A percentile compares a stretch with the other conserved stretches of the same genome.
Evolutionary conservation across 768 basidiomycete species (phyloP).

Genomic region (Leccinum aurantiacum): DNA sequence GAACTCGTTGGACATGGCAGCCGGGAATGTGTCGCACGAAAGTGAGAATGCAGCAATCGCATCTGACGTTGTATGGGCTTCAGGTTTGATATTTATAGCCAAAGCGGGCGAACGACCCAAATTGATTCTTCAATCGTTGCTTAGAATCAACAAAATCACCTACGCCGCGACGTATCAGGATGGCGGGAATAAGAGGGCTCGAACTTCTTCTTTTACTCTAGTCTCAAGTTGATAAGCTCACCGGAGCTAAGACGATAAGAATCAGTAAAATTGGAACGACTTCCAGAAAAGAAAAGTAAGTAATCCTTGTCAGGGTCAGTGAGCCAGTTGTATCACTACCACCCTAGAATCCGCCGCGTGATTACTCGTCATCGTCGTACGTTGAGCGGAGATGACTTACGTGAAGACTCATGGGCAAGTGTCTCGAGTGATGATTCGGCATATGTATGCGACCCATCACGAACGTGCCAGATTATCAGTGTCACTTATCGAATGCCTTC

Average conservation of each 20-base stretch:
- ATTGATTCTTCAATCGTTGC: neutral
- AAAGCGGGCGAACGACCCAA: neutral
- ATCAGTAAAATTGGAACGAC: neutral
- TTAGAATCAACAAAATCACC: neutral
- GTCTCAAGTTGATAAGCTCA: neutral
- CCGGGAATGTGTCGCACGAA: neutral
- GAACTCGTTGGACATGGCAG: neutral
- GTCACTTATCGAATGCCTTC: too few relatives aligned
- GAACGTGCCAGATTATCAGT: too few relatives aligned
- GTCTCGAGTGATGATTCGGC: too few relatives aligned
- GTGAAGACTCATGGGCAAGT: too few relatives aligned
- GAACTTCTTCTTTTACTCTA: neutral
- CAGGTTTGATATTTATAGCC: neutral
- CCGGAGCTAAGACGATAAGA: neutral
- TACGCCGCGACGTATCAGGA: neutral
- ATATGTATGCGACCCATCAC: too few relatives aligned
- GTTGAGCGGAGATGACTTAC: neutral
- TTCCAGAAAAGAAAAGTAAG: neutral
- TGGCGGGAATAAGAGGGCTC: neutral
- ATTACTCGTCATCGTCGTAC: neutral
- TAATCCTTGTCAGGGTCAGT: too few relatives aligned
- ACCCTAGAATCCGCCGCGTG: neutral
- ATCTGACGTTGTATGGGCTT: neutral
- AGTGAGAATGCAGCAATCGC: neutral
- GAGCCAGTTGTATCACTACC: too few relatives aligned